Evolutionary conservation across 177 flowering plant genomes (phyloP), one percentile per base, ranked within the genome.

Genomic region (Telopea speciosissima): DNA sequence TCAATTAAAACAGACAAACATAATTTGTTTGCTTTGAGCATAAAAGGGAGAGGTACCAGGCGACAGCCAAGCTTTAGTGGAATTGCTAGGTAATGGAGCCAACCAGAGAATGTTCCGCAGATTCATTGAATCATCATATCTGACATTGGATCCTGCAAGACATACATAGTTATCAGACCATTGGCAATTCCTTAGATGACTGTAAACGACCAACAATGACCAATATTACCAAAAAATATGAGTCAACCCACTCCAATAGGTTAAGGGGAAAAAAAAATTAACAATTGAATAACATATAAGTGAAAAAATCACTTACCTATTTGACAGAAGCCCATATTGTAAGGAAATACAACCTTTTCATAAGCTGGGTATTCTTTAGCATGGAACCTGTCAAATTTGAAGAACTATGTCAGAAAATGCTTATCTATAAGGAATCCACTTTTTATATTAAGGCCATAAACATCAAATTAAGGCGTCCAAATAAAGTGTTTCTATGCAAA

Each of bases 91-190:
- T 76, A 95, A 75, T 62, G 99, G 99, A 77, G 99, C 99, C 71
- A 92, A 82, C 99, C 99, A 95, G 58, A 95, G 88, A 79, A 95
- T 92, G 76, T 95, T 95, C 24, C 99, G 83, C 75, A 95, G 78
- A 77, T 92, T 95, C 91, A 95, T 92, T 58, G 87, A 82, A 74
- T 87, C 82, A 73, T 92, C 93, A 67, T 88, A 91, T 52, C 56
- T 69, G 63, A 92, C 83, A 78, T 85, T 80, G 24, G 97, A 88
- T 36, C 96, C 99, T 95, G 83, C 72, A 77, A 72, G 40, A 67
- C 63, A 52, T 13, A 64, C 8, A 61, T 31, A 24, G 19, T 24
- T 3, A 22, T 65, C 13, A 63, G 54, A 62, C 26, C 25, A 69
- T 24, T 49, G 26, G 56, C 54, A 60, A 65, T n/a, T 59, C 31